Evolutionary conservation across 495 filamentous ascomycete species (phyloP), one percentile per base, ranked within the genome.

Genomic region (Podospora conica): DNA sequence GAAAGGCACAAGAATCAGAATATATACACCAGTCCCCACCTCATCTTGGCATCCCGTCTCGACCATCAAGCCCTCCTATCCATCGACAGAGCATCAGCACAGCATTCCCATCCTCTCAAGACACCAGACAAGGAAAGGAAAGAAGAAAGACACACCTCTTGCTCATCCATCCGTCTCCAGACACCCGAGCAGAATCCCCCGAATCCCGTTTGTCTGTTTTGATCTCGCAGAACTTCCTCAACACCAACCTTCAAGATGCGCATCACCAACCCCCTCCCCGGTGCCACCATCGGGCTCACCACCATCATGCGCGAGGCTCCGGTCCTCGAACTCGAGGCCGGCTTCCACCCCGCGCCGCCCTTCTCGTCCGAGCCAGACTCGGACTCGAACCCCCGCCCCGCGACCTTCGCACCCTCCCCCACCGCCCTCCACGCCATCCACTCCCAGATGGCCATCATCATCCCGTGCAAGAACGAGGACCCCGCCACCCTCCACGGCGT

Each of bases 401-500:
- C 29, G n/a, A 61, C 60, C 10, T 55, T 67, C n/a, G 40, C 31
- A 40, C 33, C 68, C 3, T 29, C 63, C 3, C 22, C 28, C 22
- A n/a, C 57, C 0, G 56, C 23, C 0, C 60, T 71, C 5, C 28
- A 71, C 29, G 25, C 15, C 1, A 68, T 68, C 25, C 60, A 64
- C 5, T 33, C 25, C 27, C 22, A 68, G 23, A 74, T 68, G 69
- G 68, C 65, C 55, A 69, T 76, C 23, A 66, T 76, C 9, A 69
- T 76, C 1, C 74, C 74, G 1, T 73, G 71, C 73, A 76, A 71
- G 23, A 65, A 74, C 57, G 74, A 76, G 31, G 20, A 53, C 5
- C 40, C 66, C 5, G 24, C 29, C 4, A 62, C 64, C 9, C 66
- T 76, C 56, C 18, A 54, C 25, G 62, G 59, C 57, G 73, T 75